Evolutionary conservation across 768 basidiomycete species (phyloP), one percentile per base, ranked within the genome.

Genomic region (Sporobolomyces pararoseus): DNA sequence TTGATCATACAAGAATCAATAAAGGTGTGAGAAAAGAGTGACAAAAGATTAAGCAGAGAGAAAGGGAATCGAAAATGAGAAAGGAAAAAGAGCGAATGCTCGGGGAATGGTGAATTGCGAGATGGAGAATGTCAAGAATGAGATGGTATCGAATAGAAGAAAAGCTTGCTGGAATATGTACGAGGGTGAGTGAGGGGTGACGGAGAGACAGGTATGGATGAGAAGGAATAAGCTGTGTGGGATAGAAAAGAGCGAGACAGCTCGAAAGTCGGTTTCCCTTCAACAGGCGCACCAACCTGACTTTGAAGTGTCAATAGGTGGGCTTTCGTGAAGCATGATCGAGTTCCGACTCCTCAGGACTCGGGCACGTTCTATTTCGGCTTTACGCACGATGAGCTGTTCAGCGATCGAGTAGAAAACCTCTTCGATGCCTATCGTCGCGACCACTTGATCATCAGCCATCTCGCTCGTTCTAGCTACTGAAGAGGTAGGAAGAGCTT

Each of bases 331-430:
- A 2, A 95, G 81, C 79, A 89, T 85, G 65, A 96, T 87, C 79
- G 90, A 92, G 78, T 93, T 88, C 62, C 89, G 85, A 78, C 87
- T 88, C 80, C 87, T 86, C 65, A 87, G 78, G 74, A 88, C 86
- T 76, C 91, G 89, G 78, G 92, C 89, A 73, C 82, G 82, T 79
- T 93, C 90, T 75, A 94, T 91, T 58, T 81, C 80, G 76, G 89
- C 89, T 78, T 88, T 89, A 75, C 85, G 84, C 73, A 84, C 79
- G 67, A 95, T 89, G 78, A 96, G 91, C 37, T 88, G 85, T 61
- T 84, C 82, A 47, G 93, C 89, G 73, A 96, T 84, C 72, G 86
- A 84, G 74, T 87, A 85, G 75, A 96, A 95, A 47, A 95, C 83
- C 57, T 84, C 81, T 78, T 88, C 84, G 68, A 96, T 88, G 63